Evolutionary conservation across 2,329 filamentous ascomycete genomes (phyloP).

Genomic region (Allantophomopsis lycopodina): DNA sequence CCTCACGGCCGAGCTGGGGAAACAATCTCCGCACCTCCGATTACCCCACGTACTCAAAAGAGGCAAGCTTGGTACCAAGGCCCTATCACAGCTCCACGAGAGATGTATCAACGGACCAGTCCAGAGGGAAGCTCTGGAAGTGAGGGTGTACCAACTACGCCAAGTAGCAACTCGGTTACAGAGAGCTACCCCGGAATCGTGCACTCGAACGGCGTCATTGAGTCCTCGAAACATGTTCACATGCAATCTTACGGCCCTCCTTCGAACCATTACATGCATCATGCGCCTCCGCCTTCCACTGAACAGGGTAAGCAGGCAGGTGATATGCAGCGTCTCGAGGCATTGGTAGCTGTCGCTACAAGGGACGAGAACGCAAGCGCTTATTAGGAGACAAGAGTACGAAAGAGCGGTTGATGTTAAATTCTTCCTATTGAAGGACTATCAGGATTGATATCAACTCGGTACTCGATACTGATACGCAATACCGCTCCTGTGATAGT

Average conservation of each 20-base stretch:
- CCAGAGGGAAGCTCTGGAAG: slow-evolving; percentile 40
- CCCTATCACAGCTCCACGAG: slow-evolving; percentile 20
- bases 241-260: no score
- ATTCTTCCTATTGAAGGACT: no score
- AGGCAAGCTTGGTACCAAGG: slow-evolving; percentile 63
- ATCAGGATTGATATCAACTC: no score
- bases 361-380: no score
- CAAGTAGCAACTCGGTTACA: slow-evolving; percentile 26
- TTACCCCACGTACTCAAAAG: slow-evolving; percentile 45
- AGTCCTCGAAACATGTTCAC: slow-evolving; percentile 15
- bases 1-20: slow-evolving; percentile 31
- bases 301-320: no score
- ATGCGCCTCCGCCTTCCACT: no score
- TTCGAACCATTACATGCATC: background rate
- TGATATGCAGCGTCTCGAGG: slow-evolving; percentile 39
- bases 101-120: slow-evolving; percentile 29
- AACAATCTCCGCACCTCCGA: slow-evolving; percentile 43
- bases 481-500: no score
- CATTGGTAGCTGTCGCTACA: slow-evolving; percentile 46
- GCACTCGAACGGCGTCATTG: slow-evolving; percentile 31
- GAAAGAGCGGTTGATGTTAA: no score
- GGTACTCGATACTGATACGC: no score
- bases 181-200: slow-evolving; percentile 37
- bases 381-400: no score
- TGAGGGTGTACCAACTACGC: slow-evolving; percentile 36